phyloP scores from a whole-genome alignment of 768 basidiomycete species.

The Lactarius vividus region DNA sequence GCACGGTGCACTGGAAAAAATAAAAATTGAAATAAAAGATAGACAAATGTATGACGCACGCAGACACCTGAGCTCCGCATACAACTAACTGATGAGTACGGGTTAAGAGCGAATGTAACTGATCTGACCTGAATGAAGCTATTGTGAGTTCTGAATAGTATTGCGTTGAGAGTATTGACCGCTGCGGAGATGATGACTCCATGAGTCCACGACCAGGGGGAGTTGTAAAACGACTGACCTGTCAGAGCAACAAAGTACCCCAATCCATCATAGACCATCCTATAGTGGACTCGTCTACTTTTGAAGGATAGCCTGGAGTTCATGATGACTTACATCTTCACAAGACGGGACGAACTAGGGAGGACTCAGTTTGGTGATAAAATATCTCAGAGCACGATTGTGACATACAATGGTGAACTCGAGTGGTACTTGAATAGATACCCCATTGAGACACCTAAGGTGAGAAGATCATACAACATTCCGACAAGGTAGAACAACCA shows the following conservation, averaged over 20 bases:
- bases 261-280: slow-evolving; percentile 67
- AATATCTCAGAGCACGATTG: neutral
- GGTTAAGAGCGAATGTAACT: neutral
- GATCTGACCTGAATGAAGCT: slow-evolving; percentile 25
- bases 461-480: slow-evolving; percentile 55
- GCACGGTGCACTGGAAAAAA: slow-evolving; percentile 6
- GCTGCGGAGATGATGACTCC: slow-evolving; percentile 15
- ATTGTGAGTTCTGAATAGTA: slow-evolving; percentile 30
- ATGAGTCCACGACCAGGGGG: neutral
- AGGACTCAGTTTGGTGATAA: neutral
- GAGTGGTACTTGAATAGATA: slow-evolving; percentile 52
- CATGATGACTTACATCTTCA: slow-evolving; percentile 29
- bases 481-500: slow-evolving; percentile 59
- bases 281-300: slow-evolving; percentile 29
- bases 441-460: slow-evolving; percentile 47
- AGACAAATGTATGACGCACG: neutral
- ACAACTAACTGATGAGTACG: neutral
- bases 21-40: neutral
- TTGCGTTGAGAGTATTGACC: slow-evolving; percentile 31
- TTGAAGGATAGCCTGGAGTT: neutral
- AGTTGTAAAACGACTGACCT: slow-evolving; percentile 29
- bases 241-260: slow-evolving; percentile 59
- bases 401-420: slow-evolving; percentile 34
- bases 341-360: slow-evolving; percentile 29
- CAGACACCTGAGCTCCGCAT: slow-evolving; percentile 15